phyloP scores from a whole-genome alignment of 768 basidiomycete species.

The Rhizopogon rudus region DNA sequence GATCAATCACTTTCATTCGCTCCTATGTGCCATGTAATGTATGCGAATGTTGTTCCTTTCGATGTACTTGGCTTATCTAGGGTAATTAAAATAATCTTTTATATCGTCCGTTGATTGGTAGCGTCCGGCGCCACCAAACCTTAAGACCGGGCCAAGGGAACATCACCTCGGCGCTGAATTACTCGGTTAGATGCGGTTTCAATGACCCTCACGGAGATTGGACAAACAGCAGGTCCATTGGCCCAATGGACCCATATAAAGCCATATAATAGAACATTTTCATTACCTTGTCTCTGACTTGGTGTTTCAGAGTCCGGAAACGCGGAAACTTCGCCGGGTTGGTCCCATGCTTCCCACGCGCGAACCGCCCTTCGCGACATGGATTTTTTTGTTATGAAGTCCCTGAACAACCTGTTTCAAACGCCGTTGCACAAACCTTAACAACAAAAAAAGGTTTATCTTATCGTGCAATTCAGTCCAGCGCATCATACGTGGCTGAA shows the following conservation, averaged over 20 bases:
- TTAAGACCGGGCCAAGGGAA: neutral
- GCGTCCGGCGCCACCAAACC: neutral
- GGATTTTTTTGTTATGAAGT: neutral
- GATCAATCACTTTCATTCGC: neutral
- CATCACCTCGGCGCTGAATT: neutral
- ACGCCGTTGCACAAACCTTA: neutral
- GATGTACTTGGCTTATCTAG: neutral
- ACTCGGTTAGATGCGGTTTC: neutral
- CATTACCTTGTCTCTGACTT: neutral
- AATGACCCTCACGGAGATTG: neutral
- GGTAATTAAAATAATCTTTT: neutral
- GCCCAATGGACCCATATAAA: too few species aligned
- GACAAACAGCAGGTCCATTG: neutral
- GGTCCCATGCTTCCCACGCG: neutral
- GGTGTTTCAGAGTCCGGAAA: neutral
- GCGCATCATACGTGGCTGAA: neutral
- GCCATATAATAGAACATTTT: neutral
- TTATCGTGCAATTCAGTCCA: neutral
- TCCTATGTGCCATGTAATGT: neutral
- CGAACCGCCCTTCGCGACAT: slow-evolving; percentile 1
- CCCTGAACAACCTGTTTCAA: neutral
- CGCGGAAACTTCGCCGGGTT: neutral
- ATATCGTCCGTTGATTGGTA: neutral
- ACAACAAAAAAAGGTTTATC: neutral
- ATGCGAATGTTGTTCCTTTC: too few species aligned